Percentiles rank a stretch among this genome's conserved stretches.
Conservation (phyloP, 306 rosid genomes). For the Albizia julibrissin region DNA sequence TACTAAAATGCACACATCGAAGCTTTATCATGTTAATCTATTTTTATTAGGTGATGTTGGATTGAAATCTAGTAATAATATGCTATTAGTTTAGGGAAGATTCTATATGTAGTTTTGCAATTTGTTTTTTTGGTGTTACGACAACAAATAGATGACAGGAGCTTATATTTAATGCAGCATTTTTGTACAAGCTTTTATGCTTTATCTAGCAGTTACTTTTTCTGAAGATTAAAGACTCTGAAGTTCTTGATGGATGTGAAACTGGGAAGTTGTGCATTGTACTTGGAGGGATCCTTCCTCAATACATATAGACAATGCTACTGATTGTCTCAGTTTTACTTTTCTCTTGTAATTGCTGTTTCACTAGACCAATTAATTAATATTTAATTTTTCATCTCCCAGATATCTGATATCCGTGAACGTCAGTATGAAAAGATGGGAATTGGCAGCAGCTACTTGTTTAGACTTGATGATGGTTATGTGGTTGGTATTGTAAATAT, state of each 20-base stretch:
- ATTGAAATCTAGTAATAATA: not conserved
- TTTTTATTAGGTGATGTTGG: slow-evolving; percentile 23
- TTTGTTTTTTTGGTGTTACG: not conserved
- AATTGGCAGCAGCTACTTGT: slow-evolving; percentile 98
- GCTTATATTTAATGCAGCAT: slow-evolving; percentile 17
- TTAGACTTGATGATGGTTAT: slow-evolving; percentile 94
- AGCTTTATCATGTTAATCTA: not conserved
- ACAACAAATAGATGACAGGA: not conserved
- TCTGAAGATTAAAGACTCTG: not conserved
- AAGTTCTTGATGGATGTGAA: slow-evolving; percentile 12
- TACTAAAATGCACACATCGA: not conserved
- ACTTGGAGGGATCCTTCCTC: slow-evolving; percentile 9
- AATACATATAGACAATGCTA: not conserved
- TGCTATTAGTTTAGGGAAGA: slow-evolving; percentile 3
- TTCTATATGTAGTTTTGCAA: not conserved
- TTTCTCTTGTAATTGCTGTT: slow-evolving; percentile 2
- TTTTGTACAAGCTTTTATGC: not conserved
- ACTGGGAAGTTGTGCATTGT: not conserved
- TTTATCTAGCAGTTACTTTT: slow-evolving; percentile 22
- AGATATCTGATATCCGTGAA: slow-evolving; percentile 98
- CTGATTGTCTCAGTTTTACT: not conserved
- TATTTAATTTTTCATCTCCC: slow-evolving; percentile 28
- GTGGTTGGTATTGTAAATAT: slow-evolving; percentile 72
- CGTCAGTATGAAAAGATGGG: slow-evolving; percentile 91
- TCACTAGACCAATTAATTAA: not conserved